A percentile compares a stretch with the other conserved stretches of the same genome.
phyloP scores from a whole-genome alignment of 1,284 basidiomycete genomes.

The Malassezia slooffiae region DNA sequence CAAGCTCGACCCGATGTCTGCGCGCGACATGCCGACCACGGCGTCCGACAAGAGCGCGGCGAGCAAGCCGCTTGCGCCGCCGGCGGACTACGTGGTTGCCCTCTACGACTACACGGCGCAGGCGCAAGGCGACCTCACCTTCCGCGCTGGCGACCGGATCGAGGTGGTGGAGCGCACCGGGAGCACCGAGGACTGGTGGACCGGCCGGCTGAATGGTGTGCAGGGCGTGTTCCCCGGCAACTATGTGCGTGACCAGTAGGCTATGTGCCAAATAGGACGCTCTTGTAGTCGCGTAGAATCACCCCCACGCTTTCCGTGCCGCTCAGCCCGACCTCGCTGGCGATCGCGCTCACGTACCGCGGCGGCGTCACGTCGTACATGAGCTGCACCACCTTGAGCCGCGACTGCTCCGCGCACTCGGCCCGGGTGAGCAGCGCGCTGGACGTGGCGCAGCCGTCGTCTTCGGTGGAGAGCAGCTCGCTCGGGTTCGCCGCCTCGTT shows the following conservation, averaged over 20 bases:
- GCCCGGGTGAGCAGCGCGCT: conserved; percentile 17
- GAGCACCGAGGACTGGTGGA: conserved; percentile 96
- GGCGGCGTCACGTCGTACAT: conserved; percentile 45
- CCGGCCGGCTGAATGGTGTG: conserved; percentile 68
- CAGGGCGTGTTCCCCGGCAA: conserved; percentile 75
- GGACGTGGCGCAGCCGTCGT: conserved; percentile 6
- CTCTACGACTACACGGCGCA: conserved; percentile 82
- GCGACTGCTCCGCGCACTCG: conserved; percentile 22
- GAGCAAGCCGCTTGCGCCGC: conserved; percentile 29
- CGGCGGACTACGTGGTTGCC: conserved; percentile 69
- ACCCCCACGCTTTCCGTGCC: conserved; percentile 44
- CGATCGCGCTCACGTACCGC: conserved; percentile 38
- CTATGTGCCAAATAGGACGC: conserved; percentile 35
- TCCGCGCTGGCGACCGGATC: conserved; percentile 82
- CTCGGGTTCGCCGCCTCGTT: conserved; percentile 61
- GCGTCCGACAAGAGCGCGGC: background rate
- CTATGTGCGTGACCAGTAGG: conserved; percentile 26
- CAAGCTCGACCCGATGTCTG: background rate
- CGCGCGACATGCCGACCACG: background rate
- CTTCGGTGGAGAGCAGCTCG: conserved; percentile 20
- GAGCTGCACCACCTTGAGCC: conserved; percentile 35
- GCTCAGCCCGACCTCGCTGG: conserved; percentile 40
- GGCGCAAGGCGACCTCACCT: conserved; percentile 75
- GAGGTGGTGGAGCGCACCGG: conserved; percentile 76
- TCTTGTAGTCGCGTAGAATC: conserved; percentile 45